These are phyloP conservation scores for Metarhizium humberi DNA, from an alignment of 2,329 filamentous ascomycete species.

Conservation along the genomic window DNA sequence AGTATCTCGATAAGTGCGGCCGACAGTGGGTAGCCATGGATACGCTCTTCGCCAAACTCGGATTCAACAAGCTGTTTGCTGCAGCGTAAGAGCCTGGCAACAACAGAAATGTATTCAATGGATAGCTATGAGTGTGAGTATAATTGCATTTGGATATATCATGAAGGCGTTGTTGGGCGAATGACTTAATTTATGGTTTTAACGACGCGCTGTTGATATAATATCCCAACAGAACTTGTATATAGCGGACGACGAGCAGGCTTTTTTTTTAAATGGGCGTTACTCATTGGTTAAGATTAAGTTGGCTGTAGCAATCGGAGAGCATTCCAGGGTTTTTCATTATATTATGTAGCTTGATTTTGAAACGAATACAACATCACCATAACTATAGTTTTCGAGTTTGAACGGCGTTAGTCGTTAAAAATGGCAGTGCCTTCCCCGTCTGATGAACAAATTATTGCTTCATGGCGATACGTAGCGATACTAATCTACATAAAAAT, in stretches of 20 bases:
- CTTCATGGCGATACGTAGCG: not conserved
- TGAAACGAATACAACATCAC: not conserved
- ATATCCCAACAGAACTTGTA: not conserved
- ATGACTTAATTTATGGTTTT: not conserved
- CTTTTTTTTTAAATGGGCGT: no score
- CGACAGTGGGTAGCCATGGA: constrained; percentile 94
- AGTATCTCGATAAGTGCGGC: constrained; percentile 81
- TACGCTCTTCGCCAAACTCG: constrained; percentile 64
- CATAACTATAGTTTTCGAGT: not conserved
- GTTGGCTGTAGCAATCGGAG: no score
- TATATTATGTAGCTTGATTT: not conserved
- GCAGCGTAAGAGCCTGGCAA: constrained; percentile 3
- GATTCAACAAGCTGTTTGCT: constrained; percentile 33
- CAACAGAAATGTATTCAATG: no score
- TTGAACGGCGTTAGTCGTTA: not conserved
- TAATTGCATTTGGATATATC: not conserved
- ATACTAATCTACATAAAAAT: not conserved
- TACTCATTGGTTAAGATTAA: no score
- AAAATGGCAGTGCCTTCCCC: not conserved
- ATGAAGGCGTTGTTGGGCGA: not conserved
- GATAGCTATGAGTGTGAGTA: not conserved
- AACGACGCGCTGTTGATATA: not conserved
- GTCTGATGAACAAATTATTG: not conserved
- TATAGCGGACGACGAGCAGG: not conserved
- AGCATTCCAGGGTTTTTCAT: no score